These are phyloP conservation scores for Waltergamsia citrina DNA, from an alignment of 2,329 filamentous ascomycete genomes.

Conservation along the genomic window DNA sequence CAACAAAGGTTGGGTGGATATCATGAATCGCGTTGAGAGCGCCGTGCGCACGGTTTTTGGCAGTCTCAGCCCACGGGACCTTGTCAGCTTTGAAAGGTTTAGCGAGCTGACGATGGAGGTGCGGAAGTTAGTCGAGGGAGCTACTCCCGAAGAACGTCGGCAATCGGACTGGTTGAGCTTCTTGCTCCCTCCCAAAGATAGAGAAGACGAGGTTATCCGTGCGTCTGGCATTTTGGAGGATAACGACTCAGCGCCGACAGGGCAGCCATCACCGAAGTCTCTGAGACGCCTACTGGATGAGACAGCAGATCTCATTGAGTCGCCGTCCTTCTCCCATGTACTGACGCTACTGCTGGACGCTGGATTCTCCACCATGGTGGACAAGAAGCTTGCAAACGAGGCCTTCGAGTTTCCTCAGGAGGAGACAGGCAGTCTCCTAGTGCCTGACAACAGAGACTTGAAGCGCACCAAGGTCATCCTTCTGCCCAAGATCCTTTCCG, in stretches of 20 bases:
- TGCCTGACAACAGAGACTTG: slow-evolving; percentile 34
- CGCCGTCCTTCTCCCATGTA: slow-evolving; percentile 81
- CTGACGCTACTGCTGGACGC: slow-evolving; percentile 79
- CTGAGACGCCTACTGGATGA: slow-evolving; percentile 86
- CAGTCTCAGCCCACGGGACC: slow-evolving; percentile 78
- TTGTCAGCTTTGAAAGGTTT: slow-evolving; percentile 72
- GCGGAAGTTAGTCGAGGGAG: slow-evolving; percentile 74
- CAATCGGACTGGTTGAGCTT: slow-evolving; percentile 67
- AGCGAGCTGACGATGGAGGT: slow-evolving; percentile 75
- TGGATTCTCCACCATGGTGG: slow-evolving; percentile 75
- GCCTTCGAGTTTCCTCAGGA: slow-evolving; percentile 54
- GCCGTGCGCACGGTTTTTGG: slow-evolving; percentile 87
- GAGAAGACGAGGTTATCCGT: slow-evolving; percentile 75
- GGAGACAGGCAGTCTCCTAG: slow-evolving; percentile 23
- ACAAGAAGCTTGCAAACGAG: slow-evolving; percentile 69
- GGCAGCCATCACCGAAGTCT: slow-evolving; percentile 37
- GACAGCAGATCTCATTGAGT: slow-evolving; percentile 91
- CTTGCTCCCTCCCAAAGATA: slow-evolving; percentile 67
- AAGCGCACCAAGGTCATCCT: slow-evolving; percentile 52
- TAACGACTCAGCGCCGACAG: slow-evolving; percentile 17
- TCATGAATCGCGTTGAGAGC: slow-evolving; percentile 72
- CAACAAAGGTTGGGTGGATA: slow-evolving; percentile 77
- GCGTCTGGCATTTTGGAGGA: slow-evolving; percentile 71
- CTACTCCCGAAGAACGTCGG: slow-evolving; percentile 26
- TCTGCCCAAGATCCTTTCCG: slow-evolving; percentile 80